Conservation (phyloP, 2,329 filamentous ascomycete genomes). For the Arthrobotrys musiformis region DNA sequence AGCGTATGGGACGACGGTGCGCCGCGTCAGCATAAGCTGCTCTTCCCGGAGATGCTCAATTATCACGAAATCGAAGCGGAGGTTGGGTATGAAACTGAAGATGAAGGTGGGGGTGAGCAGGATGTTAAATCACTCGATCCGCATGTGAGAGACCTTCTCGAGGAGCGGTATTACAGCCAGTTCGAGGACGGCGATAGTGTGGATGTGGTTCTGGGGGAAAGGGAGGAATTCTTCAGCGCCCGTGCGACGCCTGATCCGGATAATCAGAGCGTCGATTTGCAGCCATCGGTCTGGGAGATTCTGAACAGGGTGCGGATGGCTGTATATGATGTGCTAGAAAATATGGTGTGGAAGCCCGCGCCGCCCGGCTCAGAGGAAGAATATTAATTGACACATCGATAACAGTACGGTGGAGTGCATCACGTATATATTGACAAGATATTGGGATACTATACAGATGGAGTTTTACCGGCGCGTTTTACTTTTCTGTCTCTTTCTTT, state of each 20-base stretch:
- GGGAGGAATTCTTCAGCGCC: no score
- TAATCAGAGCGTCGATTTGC: background rate
- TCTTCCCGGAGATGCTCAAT: constrained; percentile 7
- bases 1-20: background rate
- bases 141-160: no score
- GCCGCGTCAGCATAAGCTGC: background rate
- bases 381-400: no score
- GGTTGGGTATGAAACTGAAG: background rate
- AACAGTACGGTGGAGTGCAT: no score
- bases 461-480: no score
- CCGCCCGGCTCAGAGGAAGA: no score
- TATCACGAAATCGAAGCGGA: background rate
- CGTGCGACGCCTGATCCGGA: background rate
- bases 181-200: background rate
- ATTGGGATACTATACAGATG: no score
- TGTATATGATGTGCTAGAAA: background rate
- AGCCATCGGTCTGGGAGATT: constrained; percentile 11
- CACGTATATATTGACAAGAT: no score
- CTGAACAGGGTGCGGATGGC: constrained; percentile 19
- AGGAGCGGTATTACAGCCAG: constrained; percentile 1
- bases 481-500: background rate
- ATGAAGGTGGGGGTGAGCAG: background rate
- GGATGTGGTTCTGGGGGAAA: background rate
- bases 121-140: background rate
- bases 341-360: constrained; percentile 3